Base-by-base conservation (phyloP, 345 rosid species). In the Eutrema yunnanense region DNA sequence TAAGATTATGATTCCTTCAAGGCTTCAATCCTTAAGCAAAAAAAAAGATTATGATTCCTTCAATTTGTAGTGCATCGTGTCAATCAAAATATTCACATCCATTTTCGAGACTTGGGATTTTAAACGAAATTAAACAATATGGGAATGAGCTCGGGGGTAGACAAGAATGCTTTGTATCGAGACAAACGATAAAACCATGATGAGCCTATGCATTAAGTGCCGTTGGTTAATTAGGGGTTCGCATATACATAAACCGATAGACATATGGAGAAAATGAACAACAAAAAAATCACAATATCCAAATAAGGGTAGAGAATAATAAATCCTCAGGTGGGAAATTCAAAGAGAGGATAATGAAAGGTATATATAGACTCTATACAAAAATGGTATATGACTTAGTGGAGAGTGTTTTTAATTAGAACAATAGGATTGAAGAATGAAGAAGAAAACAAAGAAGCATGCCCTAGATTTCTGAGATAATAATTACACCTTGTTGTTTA, bases 391-490 rank as follows among this genome's bases (percentile, higher is more conserved):
- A 70, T 41, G 75, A 34, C 34, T 49, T 59, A 65, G 61, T 63
- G 80, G 65, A 57, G 62, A 49, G 42, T 62, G 37, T 16, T 62
- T 67, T 30, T 0, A 63, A 52, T 5, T 60, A 44, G 37, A 42
- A 36, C 48, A 36, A 37, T 9, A 66, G 43, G 19, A 42, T 26
- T 32, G 6, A 32, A 54, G 26, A 61, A 69, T 16, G 63, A 44
- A 59, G 26, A 44, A 72, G 60, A 51, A 77, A 61, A 34, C 63
- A 77, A 65, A 66, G 64, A 65, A 73, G 78, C 81, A 78, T 73
- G 81, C 78, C 73, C 71, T 67, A 72, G 73, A 78, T 67, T 67
- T 73, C 57, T 60, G 73, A 73, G 47, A 12, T 67, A 60, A 78
- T 78, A 65, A 77, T 77, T 72, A 77, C 64, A 77, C 68, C 29